Percentiles rank a stretch among this genome's conserved stretches.
phyloP scores from a whole-genome alignment of 306 rosid genomes.

The Oemleria cerasiformis region DNA sequence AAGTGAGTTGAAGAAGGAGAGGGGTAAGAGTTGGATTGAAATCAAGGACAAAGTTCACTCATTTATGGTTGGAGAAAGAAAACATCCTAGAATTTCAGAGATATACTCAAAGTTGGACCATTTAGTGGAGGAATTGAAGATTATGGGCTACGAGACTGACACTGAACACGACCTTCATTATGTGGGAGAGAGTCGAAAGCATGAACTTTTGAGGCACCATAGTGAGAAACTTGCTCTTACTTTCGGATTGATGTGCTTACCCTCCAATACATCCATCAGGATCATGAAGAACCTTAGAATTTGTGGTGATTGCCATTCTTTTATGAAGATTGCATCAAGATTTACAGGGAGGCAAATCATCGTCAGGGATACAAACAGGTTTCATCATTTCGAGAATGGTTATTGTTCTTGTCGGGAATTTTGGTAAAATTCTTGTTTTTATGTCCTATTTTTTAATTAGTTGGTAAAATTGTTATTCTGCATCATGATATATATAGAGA shows the following conservation, averaged over 20 bases:
- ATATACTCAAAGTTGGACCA: slow-evolving; percentile 57
- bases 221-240: slow-evolving; percentile 85
- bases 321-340: slow-evolving; percentile 65
- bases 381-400: slow-evolving; percentile 73
- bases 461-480: too few relatives aligned
- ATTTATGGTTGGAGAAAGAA: slow-evolving; percentile 75
- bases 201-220: slow-evolving; percentile 68
- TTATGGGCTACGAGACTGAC: slow-evolving; percentile 54
- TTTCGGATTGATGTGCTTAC: slow-evolving; percentile 70
- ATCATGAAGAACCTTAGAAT: slow-evolving; percentile 91
- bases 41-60: slow-evolving; percentile 62
- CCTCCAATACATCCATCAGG: slow-evolving; percentile 59
- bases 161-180: slow-evolving; percentile 59
- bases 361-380: slow-evolving; percentile 74
- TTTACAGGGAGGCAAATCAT: slow-evolving; percentile 52
- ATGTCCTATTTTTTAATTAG: too few relatives aligned
- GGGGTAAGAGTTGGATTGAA: slow-evolving; percentile 86
- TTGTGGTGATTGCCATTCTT: slow-evolving; percentile 86
- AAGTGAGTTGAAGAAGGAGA: slow-evolving; percentile 66
- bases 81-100: slow-evolving; percentile 50
- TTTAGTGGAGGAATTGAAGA: slow-evolving; percentile 58
- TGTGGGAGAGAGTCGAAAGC: slow-evolving; percentile 63
- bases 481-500: too few relatives aligned
- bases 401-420: slow-evolving; percentile 66
- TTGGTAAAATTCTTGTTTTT: slow-evolving; percentile 41